These are phyloP conservation scores for Hyparrhenia diplandra DNA, from an alignment of 176 grass and related monocot genomes.

Conservation along the genomic window DNA sequence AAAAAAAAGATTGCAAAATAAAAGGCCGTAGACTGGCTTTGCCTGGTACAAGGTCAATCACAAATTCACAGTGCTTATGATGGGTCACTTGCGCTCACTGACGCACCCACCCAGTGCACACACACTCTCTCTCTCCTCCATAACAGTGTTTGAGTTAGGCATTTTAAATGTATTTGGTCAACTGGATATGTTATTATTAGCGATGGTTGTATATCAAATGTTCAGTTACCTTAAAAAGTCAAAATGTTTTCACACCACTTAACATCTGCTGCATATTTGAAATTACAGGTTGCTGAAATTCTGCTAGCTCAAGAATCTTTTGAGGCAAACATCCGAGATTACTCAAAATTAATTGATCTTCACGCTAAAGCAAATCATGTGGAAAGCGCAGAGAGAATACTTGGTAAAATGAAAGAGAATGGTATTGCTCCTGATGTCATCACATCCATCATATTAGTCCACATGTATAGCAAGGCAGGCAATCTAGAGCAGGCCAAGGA, in stretches of 20 bases:
- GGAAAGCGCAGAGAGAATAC: slow-evolving; percentile 62
- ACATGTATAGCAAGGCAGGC: slow-evolving; percentile 72
- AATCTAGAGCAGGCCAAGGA: slow-evolving; percentile 61
- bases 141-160: not conserved
- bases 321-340: slow-evolving; percentile 62
- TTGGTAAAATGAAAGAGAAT: slow-evolving; percentile 67
- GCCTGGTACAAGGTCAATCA: not conserved
- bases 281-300: slow-evolving; percentile 68
- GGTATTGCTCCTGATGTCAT: slow-evolving; percentile 62
- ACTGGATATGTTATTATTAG: not conserved
- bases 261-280: slow-evolving; percentile 25
- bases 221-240: not conserved
- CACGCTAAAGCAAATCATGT: slow-evolving; percentile 53
- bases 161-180: not conserved
- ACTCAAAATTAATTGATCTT: slow-evolving; percentile 75
- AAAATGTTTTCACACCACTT: slow-evolving; percentile 9
- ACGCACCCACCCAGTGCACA: no score
- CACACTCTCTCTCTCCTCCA: not conserved
- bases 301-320: slow-evolving; percentile 76
- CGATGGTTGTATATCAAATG: not conserved
- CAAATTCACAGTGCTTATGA: not conserved
- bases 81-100: not conserved
- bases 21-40: not conserved
- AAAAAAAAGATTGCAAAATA: not conserved
- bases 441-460: slow-evolving; percentile 56